phyloP scores from a whole-genome alignment of 2,329 filamentous ascomycete genomes.

The Aureobasidium sp. region DNA sequence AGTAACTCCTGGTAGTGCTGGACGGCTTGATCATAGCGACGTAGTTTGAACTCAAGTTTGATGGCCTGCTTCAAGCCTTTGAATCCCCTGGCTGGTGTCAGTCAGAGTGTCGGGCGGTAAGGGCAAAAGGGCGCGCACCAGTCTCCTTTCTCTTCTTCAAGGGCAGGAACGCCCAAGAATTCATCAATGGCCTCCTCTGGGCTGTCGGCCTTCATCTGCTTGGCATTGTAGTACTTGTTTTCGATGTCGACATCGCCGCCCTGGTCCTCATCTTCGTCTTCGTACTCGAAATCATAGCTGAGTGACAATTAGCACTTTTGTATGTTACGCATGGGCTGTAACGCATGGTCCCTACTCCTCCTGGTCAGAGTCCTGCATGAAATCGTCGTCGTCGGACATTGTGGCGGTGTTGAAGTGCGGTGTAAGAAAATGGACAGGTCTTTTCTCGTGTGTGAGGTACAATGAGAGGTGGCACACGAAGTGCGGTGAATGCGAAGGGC shows the following conservation, averaged over 20 bases:
- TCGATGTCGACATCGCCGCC: conserved; percentile 89
- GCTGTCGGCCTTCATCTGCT: conserved; percentile 84
- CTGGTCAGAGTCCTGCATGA: conserved; percentile 87
- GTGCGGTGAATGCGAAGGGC: not conserved
- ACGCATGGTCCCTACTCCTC: conserved; percentile 56
- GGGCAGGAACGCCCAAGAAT: conserved; percentile 76
- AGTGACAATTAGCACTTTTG: conserved; percentile 22
- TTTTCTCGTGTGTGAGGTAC: not conserved
- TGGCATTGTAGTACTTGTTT: conserved; percentile 99
- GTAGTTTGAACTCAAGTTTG: conserved; percentile 91
- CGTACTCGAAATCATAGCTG: conserved; percentile 94
- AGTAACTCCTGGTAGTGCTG: conserved; percentile 91
- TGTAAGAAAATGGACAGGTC: not conserved
- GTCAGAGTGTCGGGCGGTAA: not conserved
- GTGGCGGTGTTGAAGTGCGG: conserved; percentile 24
- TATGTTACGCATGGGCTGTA: not conserved
- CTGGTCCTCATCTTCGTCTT: conserved; percentile 85
- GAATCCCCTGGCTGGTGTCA: conserved; percentile 57
- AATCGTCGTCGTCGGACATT: conserved; percentile 83
- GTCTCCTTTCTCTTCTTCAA: conserved; percentile 89
- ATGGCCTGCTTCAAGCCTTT: conserved; percentile 97
- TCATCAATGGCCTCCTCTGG: conserved; percentile 85
- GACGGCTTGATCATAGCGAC: conserved; percentile 79
- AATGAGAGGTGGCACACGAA: not conserved
- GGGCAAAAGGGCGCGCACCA: conserved; percentile 50